These are phyloP conservation scores for Phytopythium chamaehyphon DNA, from an alignment of 352 stramenopile genomes.

Conservation along the genomic window DNA sequence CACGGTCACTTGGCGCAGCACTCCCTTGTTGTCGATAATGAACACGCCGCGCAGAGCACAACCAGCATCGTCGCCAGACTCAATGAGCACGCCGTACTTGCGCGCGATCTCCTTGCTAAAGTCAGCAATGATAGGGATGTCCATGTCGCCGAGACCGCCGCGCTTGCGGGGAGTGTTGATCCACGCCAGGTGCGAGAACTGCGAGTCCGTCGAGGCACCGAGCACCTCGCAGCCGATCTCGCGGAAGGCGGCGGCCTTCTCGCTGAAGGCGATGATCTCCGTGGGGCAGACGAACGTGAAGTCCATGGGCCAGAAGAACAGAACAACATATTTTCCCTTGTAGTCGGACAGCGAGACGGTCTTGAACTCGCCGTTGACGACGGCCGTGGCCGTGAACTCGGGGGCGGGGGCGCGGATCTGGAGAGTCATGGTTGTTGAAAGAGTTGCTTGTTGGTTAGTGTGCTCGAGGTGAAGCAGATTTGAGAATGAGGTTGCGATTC, in stretches of 20 bases:
- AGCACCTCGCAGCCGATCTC: conserved; percentile 73
- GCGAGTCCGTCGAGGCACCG: conserved; percentile 81
- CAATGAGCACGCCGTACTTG: conserved; percentile 84
- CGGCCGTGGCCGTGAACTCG: conserved; percentile 70
- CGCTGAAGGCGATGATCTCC: conserved; percentile 89
- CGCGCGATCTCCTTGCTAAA: conserved; percentile 81
- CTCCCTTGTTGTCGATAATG: conserved; percentile 87
- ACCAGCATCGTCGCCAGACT: conserved; percentile 59
- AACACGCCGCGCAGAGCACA: conserved; percentile 87
- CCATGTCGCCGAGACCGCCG: conserved; percentile 86
- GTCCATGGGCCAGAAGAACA: conserved; percentile 92
- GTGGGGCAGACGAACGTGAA: conserved; percentile 92
- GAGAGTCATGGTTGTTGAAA: conserved; percentile 31
- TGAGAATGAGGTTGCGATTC: no score
- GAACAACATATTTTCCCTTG: conserved; percentile 87
- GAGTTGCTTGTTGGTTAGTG: background rate
- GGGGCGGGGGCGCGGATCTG: conserved; percentile 69
- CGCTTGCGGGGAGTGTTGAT: conserved; percentile 89
- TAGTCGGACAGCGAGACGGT: conserved; percentile 82
- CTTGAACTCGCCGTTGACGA: conserved; percentile 84
- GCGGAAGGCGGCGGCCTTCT: conserved; percentile 77
- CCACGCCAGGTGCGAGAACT: conserved; percentile 88
- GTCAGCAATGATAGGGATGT: conserved; percentile 89
- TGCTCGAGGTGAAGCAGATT: no score
- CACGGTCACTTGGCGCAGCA: conserved; percentile 81